Evolutionary conservation across 179 eudicot genomes (phyloP), one percentile per base, ranked within the genome.

Genomic region (Kewa caespitosa): DNA sequence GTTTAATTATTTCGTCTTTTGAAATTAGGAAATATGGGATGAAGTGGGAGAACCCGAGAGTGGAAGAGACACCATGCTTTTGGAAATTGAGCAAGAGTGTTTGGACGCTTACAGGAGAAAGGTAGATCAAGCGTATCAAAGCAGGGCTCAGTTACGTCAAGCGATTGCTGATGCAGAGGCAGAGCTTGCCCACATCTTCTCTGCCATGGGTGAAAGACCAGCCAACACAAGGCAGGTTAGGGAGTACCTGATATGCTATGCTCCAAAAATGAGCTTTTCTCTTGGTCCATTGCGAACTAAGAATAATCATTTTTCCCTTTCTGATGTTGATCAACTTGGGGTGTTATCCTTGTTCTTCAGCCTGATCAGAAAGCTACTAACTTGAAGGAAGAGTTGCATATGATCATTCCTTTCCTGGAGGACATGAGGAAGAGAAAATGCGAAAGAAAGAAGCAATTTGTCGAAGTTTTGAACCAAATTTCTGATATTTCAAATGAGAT

Each of bases 11-110:
- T 0, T 50, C 34, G 27, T 62, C 43, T 31, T n/a, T 60, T 65
- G 25, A 69, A 62, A 81, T 62, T 73, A 92, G 98, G 89, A 84
- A 85, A 89, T 90, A 85, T 90, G 94, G 97, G 86, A 87, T 84
- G 97, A 92, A 87, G 84, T 92, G 67, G 97, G 97, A 25, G 96
- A 90, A 81, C 68, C 86, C 32, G 90, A 83, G 42, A 71, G 74
- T 22, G 86, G 82, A 78, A 90, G 86, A 83, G 95, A 89, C 39
- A 83, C 74, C 31, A 85, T 90, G 89, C 84, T 92, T 38, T 70
- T 79, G 74, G 90, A 92, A 84, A 86, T 90, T 69, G 92, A 92
- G 85, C 77, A 80, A 84, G 88, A 92, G 76, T 92, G 97, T 81
- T 50, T 92, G 72, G 93, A 89, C 63, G 89, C 82, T 15, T 90